Base-by-base conservation (phyloP, 1,284 basidiomycete genomes). In the Trichosporon faecale region DNA sequence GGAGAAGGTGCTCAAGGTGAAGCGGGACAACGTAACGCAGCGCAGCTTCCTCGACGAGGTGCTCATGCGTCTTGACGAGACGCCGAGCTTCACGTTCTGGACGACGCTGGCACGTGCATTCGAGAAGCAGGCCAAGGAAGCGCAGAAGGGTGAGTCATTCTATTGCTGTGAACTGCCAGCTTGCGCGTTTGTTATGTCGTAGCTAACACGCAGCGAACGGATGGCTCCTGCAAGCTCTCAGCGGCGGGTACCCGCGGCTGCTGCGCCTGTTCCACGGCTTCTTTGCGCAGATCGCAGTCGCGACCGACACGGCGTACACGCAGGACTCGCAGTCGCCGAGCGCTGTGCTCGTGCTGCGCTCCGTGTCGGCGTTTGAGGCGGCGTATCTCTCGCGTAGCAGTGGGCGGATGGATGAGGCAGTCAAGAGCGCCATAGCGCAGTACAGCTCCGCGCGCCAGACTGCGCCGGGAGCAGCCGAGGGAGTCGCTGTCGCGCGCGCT, bases 191-290 rank as follows among this genome's bases (percentile, higher is more conserved):
- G 2, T 9, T 7, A 46, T n/a, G 14, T 21, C 1, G 14, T 16
- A 12, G 33, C 57, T 70, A 27, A 52, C 64, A 33, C 18, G 8
- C 49, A 75, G 72, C 72, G 9, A 74, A 78, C 77, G 37, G 73
- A 92, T 98, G 82, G 81, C 83, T 98, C 12, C 93, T 95, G 74
- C 93, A 94, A 79, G 91, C 93, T 2, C 85, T 98, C 25, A 90
- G 91, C 75, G 85, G 88, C 2, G 91, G 92, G 23, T 98, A 98
- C 83, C 92, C 94, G 1, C 88, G 88, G 65, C 85, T 98, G 3
- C 81, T 98, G 7, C 88, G 96, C 14, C 86, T 97, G 12, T 95
- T 98, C 82, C 95, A 98, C 68, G 94, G 95, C 52, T 96, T 98
- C 83, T 98, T 98, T 79, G 89, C 91, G 21, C 95, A 95, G 81